phyloP scores from a whole-genome alignment of 2,329 filamentous ascomycete species.

The Stagonosporopsis chrysanthemi region DNA sequence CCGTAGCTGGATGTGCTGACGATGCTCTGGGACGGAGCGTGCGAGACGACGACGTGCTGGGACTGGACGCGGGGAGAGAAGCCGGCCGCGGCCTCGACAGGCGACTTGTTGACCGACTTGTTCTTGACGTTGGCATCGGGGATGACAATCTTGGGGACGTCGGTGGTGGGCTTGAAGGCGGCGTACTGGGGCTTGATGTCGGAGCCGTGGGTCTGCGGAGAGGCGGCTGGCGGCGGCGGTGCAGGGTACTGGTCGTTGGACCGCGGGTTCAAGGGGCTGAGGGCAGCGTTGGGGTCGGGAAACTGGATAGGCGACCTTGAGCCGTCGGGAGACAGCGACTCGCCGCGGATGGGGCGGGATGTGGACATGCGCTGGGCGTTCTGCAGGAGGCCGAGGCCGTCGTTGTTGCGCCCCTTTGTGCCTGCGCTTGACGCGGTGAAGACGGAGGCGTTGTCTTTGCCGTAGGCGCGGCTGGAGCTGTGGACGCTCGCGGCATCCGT shows the following conservation, averaged over 20 bases:
- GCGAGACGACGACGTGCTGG: conserved; percentile 45
- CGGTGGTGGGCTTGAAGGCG: conserved; percentile 48
- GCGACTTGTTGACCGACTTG: conserved; percentile 36
- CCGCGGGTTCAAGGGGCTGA: conserved; percentile 43
- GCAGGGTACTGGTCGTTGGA: conserved; percentile 25
- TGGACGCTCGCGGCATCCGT: conserved; percentile 52
- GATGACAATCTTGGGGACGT: conserved; percentile 35
- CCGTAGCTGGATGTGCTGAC: conserved; percentile 63
- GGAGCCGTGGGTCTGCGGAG: conserved; percentile 14
- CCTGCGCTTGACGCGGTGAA: conserved; percentile 60
- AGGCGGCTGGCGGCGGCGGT: conserved; percentile 19
- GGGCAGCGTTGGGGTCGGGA: conserved; percentile 39
- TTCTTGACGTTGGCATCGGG: conserved; percentile 30
- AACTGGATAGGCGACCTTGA: conserved; percentile 43
- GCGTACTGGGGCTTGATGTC: conserved; percentile 40
- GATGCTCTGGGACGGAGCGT: conserved; percentile 48
- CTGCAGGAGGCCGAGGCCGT: conserved; percentile 60
- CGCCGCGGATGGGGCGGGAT: conserved; percentile 56
- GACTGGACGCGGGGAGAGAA: conserved; percentile 44
- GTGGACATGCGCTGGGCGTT: conserved; percentile 67
- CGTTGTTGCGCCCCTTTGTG: conserved; percentile 58
- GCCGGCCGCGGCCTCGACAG: conserved; percentile 30
- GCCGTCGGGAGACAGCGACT: conserved; percentile 47
- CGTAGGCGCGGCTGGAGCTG: conserved; percentile 36
- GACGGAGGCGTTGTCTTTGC: conserved; percentile 57